Conservation (phyloP, 106 monocot species). For the Acorus gramineus region DNA sequence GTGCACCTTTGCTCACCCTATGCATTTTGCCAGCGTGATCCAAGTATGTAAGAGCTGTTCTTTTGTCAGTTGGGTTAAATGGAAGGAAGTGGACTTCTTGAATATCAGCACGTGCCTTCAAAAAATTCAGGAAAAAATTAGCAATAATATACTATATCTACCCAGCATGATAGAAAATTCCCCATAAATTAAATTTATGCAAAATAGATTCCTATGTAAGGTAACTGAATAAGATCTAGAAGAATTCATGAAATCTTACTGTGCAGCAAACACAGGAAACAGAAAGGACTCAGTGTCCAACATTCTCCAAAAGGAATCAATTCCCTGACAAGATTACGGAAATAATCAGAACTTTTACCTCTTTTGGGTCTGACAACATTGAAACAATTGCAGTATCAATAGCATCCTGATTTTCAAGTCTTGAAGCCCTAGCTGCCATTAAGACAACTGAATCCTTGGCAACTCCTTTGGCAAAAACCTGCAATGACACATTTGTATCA, state of each 20-base stretch:
- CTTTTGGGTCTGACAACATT: slow-evolving; percentile 38
- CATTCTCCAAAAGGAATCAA: no score
- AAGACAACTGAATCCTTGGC: slow-evolving; percentile 37
- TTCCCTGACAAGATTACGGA: no score
- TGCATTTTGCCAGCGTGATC: slow-evolving; percentile 49
- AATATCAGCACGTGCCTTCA: slow-evolving; percentile 40
- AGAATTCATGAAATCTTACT: no score
- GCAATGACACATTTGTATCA: neutral
- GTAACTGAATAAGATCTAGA: no score
- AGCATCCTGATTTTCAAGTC: slow-evolving; percentile 51
- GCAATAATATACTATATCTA: no score
- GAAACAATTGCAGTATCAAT: slow-evolving; percentile 48
- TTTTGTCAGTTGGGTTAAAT: slow-evolving; percentile 53
- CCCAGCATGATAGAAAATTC: no score
- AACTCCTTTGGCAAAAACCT: slow-evolving; percentile 37
- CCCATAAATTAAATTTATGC: no score
- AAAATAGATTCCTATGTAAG: no score
- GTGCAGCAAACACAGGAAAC: no score
- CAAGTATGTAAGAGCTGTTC: slow-evolving; percentile 53
- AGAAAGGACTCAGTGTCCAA: no score
- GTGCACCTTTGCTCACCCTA: slow-evolving; percentile 55
- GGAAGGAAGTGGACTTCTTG: slow-evolving; percentile 51
- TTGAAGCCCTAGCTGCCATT: slow-evolving; percentile 59
- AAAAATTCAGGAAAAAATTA: neutral
- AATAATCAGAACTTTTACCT: slow-evolving; percentile 14